Evolutionary conservation across 768 basidiomycete species (phyloP).

Genomic region (Xanthoconium purpureum): DNA sequence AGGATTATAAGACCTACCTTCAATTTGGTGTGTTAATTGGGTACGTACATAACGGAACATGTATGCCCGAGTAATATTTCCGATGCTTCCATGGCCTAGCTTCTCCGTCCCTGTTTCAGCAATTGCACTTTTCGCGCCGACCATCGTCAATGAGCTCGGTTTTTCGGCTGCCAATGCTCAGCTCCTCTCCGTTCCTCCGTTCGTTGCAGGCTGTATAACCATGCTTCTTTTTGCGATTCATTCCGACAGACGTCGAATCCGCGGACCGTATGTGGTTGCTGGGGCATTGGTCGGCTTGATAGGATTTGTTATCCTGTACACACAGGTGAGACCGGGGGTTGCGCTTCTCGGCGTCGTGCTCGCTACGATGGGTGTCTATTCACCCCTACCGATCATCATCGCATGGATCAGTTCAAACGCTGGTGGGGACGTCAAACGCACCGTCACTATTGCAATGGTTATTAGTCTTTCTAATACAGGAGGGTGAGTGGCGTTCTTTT

Average conservation of each 20-base stretch:
- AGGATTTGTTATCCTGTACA: neutral
- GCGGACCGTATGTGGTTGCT: neutral
- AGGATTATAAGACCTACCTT: neutral
- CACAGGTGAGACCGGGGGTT: neutral
- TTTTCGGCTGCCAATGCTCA: neutral
- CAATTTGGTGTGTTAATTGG: neutral
- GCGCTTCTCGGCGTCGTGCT: neutral
- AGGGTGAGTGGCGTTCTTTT: neutral
- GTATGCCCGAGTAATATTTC: neutral
- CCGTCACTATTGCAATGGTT: neutral
- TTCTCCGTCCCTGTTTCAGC: neutral
- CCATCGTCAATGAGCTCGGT: neutral
- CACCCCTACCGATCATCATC: neutral
- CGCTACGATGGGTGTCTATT: neutral
- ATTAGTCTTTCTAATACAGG: neutral
- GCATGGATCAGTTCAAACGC: neutral
- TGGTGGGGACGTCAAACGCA: neutral
- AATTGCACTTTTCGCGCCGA: neutral
- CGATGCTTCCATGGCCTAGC: neutral
- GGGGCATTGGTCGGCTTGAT: neutral
- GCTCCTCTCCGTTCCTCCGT: neutral
- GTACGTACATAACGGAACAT: neutral
- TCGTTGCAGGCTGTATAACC: neutral
- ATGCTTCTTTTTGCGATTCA: neutral
- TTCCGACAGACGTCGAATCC: neutral